Percentiles rank a stretch among this genome's conserved stretches.
Evolutionary conservation across 2,329 filamentous ascomycete species (phyloP).

Genomic region (Arthrinium puccinioides): DNA sequence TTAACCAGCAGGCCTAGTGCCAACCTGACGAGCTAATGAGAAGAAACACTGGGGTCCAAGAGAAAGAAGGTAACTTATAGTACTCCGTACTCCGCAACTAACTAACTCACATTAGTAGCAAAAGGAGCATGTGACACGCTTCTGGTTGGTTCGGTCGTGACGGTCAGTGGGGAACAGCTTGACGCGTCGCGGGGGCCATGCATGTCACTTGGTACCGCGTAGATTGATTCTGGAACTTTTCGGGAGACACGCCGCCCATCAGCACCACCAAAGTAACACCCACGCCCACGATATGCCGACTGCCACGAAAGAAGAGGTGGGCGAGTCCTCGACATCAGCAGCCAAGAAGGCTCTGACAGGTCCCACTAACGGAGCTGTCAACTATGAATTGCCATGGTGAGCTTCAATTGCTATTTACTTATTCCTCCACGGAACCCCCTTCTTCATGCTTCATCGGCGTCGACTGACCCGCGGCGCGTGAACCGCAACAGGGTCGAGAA

Average conservation of each 20-base stretch:
- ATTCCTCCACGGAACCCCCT: neutral
- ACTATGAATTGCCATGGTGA: constrained; percentile 76
- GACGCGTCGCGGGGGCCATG: constrained; percentile 2
- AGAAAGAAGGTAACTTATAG: too few species aligned
- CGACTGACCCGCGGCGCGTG: neutral
- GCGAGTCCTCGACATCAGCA: constrained; percentile 55
- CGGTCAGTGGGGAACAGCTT: too few species aligned
- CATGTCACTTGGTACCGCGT: neutral
- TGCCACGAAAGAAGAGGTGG: constrained; percentile 41
- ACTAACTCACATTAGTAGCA: too few species aligned
- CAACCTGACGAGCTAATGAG: too few species aligned
- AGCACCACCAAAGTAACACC: neutral
- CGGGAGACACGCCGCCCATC: neutral
- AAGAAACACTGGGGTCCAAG: too few species aligned
- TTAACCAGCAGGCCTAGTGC: too few species aligned
- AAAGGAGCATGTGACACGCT: too few species aligned
- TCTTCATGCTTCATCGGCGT: neutral
- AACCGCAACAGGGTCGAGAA: constrained; percentile 77
- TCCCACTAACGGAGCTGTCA: constrained; percentile 41
- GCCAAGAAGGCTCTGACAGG: constrained; percentile 48
- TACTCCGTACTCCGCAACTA: too few species aligned
- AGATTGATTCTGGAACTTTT: neutral
- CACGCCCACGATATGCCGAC: neutral
- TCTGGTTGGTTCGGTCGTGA: too few species aligned
- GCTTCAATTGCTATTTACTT: constrained; percentile 10